Percentiles rank a stretch among this genome's conserved stretches.
Conservation (phyloP, 768 basidiomycete species). For the Leccinum boreale region DNA sequence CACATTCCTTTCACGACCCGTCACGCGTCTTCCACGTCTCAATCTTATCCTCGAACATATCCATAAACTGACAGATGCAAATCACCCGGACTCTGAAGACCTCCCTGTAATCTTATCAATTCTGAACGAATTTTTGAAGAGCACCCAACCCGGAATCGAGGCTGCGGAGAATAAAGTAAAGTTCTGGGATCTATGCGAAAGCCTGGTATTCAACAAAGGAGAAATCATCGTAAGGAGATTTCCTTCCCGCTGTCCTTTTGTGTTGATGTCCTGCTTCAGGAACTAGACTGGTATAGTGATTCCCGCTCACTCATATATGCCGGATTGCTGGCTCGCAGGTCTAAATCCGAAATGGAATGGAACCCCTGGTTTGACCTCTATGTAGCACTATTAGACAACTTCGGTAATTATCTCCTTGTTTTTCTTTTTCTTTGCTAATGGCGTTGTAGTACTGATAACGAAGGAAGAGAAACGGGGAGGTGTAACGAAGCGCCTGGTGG, state of each 20-base stretch:
- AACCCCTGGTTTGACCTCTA: constrained; percentile 69
- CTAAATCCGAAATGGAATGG: constrained; percentile 62
- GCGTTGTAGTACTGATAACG: constrained; percentile 55
- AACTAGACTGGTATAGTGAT: constrained; percentile 78
- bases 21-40: constrained; percentile 83
- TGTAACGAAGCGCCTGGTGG: constrained; percentile 47
- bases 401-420: constrained; percentile 46
- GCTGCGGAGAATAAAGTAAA: constrained; percentile 91
- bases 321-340: constrained; percentile 58
- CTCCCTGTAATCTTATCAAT: constrained; percentile 71
- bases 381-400: constrained; percentile 72
- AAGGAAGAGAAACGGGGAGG: constrained; percentile 58
- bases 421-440: constrained; percentile 1
- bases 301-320: constrained; percentile 69
- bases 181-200: constrained; percentile 78
- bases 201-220: constrained; percentile 67
- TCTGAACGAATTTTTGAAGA: constrained; percentile 71
- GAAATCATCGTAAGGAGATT: constrained; percentile 70
- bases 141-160: constrained; percentile 86
- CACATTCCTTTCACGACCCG: constrained; percentile 81
- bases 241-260: not conserved
- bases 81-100: constrained; percentile 77
- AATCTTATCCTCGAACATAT: constrained; percentile 71
- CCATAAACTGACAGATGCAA: constrained; percentile 60
- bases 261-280: constrained; percentile 41